Evolutionary conservation across 2,329 filamentous ascomycete species (phyloP).

Genomic region (Talaromyces sp.): DNA sequence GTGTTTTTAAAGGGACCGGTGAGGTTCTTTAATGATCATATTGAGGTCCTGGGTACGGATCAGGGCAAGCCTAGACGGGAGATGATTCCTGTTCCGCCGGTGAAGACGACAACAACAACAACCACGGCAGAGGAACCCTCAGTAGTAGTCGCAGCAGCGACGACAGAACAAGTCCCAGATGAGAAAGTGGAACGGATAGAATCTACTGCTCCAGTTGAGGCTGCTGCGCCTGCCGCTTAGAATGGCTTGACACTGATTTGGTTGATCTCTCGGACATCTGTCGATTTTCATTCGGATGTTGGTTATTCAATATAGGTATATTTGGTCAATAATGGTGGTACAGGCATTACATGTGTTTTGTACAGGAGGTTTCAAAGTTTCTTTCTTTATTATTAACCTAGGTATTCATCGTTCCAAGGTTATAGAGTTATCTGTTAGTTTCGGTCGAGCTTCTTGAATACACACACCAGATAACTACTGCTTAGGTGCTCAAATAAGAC

Average conservation of each 20-base stretch:
- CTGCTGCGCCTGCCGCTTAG: neutral
- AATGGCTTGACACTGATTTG: neutral
- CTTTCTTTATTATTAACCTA: neutral
- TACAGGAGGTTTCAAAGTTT: neutral
- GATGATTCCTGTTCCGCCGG: conserved; percentile 22
- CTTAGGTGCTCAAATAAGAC: no score
- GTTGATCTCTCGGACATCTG: neutral
- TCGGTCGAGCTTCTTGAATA: neutral
- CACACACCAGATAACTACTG: neutral
- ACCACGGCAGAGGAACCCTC: neutral
- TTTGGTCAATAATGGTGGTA: neutral
- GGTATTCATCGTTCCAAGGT: no score
- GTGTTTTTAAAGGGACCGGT: conserved; percentile 32
- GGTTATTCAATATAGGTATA: neutral
- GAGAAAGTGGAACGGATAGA: conserved; percentile 12
- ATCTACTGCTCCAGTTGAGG: neutral
- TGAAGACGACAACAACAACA: neutral
- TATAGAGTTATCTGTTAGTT: neutral
- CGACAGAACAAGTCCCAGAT: neutral
- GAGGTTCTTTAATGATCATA: conserved; percentile 29
- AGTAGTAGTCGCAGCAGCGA: neutral
- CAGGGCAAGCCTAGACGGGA: conserved; percentile 29
- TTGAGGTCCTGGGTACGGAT: conserved; percentile 31
- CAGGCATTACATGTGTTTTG: neutral
- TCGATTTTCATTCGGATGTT: neutral